Evolutionary conservation across 495 filamentous ascomycete species (phyloP).

Genomic region (Pyrenopolyporus hunteri): DNA sequence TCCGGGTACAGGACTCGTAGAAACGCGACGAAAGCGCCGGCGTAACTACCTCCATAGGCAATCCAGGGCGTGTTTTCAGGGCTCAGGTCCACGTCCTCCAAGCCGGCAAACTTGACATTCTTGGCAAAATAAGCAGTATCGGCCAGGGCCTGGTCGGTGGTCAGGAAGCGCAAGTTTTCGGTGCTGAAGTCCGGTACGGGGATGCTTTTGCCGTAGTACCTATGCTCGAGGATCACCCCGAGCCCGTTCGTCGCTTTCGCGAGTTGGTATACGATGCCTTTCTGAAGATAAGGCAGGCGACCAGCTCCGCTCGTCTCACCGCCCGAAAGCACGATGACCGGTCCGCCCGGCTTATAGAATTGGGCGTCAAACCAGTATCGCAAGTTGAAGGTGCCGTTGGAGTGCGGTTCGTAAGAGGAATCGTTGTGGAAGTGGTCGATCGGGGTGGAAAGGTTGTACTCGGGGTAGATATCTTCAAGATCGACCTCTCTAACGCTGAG

Average conservation of each 20-base stretch:
- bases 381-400: slow-evolving; percentile 61
- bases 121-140: slow-evolving; percentile 75
- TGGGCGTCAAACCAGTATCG: slow-evolving; percentile 77
- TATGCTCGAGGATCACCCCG: slow-evolving; percentile 77
- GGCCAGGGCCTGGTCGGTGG: slow-evolving; percentile 75
- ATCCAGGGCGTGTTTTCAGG: slow-evolving; percentile 66
- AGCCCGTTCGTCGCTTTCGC: slow-evolving; percentile 68
- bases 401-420: slow-evolving; percentile 70
- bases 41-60: slow-evolving; percentile 76
- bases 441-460: slow-evolving; percentile 67
- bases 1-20: slow-evolving; percentile 72
- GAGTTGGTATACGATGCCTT: slow-evolving; percentile 70
- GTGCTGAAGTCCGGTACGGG: slow-evolving; percentile 64
- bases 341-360: slow-evolving; percentile 71
- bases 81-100: slow-evolving; percentile 66
- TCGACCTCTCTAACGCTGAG: slow-evolving; percentile 44
- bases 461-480: slow-evolving; percentile 56
- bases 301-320: slow-evolving; percentile 65
- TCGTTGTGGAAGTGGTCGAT: slow-evolving; percentile 80
- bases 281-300: slow-evolving; percentile 69
- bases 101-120: slow-evolving; percentile 66
- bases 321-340: slow-evolving; percentile 71
- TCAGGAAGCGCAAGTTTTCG: slow-evolving; percentile 72
- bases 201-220: slow-evolving; percentile 72
- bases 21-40: slow-evolving; percentile 74